These are phyloP conservation scores for Bruguiera gymnorhiza DNA, from an alignment of 345 rosid species.

Conservation along the genomic window DNA sequence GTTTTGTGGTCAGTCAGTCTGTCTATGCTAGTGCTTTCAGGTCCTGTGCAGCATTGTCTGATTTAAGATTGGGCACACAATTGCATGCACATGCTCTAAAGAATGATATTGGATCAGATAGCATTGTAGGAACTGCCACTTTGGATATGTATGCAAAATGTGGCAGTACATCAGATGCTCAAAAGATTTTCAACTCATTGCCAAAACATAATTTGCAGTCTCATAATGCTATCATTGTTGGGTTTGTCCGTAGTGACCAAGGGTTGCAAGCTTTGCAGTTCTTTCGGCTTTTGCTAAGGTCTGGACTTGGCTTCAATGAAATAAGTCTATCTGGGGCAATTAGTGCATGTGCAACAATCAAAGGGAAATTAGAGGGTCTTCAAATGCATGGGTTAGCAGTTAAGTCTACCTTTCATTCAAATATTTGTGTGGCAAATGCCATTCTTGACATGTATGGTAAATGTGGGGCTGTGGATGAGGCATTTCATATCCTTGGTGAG, in stretches of 20 bases:
- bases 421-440: conserved; percentile 74
- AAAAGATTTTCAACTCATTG: conserved; percentile 58
- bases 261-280: conserved; percentile 60
- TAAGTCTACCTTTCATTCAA: conserved; percentile 45
- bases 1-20: conserved; percentile 69
- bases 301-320: conserved; percentile 69
- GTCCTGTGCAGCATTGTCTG: conserved; percentile 64
- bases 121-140: conserved; percentile 77
- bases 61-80: conserved; percentile 57
- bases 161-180: conserved; percentile 58
- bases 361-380: conserved; percentile 60
- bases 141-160: conserved; percentile 95
- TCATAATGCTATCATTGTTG: conserved; percentile 79
- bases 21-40: conserved; percentile 79
- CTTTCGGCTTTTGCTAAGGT: conserved; percentile 47
- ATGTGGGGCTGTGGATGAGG: conserved; percentile 71
- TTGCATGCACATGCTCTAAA: conserved; percentile 83
- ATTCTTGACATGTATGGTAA: conserved; percentile 90
- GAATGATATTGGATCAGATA: conserved; percentile 52
- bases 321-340: conserved; percentile 82
- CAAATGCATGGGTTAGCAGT: conserved; percentile 65
- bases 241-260: conserved; percentile 50
- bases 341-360: conserved; percentile 71
- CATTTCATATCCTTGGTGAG: conserved; percentile 53
- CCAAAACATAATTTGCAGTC: conserved; percentile 62